A percentile compares a stretch with the other conserved stretches of the same genome.
These are phyloP conservation scores for Fusarium mangiferae DNA, from an alignment of 2,329 filamentous ascomycete genomes.

Conservation along the genomic window DNA sequence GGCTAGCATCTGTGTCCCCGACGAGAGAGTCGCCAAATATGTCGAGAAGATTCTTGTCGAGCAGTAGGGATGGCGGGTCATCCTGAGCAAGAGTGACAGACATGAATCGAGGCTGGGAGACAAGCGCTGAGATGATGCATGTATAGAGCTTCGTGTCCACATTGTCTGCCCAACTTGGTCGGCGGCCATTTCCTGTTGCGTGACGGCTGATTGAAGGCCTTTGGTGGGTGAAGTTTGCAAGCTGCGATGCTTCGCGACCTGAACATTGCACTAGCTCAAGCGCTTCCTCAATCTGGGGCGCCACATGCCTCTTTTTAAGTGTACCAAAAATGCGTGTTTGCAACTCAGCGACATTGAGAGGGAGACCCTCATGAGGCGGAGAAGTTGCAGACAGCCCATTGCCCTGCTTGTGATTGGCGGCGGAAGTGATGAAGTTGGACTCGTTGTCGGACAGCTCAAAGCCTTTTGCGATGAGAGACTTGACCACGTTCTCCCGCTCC, in stretches of 20 bases:
- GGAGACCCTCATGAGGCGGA: slow-evolving; percentile 77
- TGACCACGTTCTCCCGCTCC: slow-evolving; percentile 77
- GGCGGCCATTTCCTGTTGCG: slow-evolving; percentile 49
- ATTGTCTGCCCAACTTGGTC: slow-evolving; percentile 64
- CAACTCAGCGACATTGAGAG: slow-evolving; percentile 80
- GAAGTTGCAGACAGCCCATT: slow-evolving; percentile 52
- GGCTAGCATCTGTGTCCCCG: slow-evolving; percentile 75
- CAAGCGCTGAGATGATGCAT: slow-evolving; percentile 69
- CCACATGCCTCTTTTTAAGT: slow-evolving; percentile 81
- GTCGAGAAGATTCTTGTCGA: slow-evolving; percentile 74
- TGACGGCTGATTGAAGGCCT: slow-evolving; percentile 51
- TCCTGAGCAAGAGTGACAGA: slow-evolving; percentile 78
- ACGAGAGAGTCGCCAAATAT: slow-evolving; percentile 80
- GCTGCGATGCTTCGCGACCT: slow-evolving; percentile 63
- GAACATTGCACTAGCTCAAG: slow-evolving; percentile 86
- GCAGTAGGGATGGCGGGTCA: slow-evolving; percentile 77
- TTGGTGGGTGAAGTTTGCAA: slow-evolving; percentile 52
- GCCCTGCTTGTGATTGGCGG: slow-evolving; percentile 49
- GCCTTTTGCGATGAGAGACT: slow-evolving; percentile 79
- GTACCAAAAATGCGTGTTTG: slow-evolving; percentile 84
- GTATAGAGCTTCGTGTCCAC: slow-evolving; percentile 73
- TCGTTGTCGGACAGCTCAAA: slow-evolving; percentile 84
- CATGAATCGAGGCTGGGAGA: slow-evolving; percentile 73
- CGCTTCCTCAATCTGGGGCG: slow-evolving; percentile 74
- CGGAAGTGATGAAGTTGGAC: slow-evolving; percentile 71